A percentile compares a stretch with the other conserved stretches of the same genome.
phyloP scores from a whole-genome alignment of 2,329 filamentous ascomycete genomes.

The Ophiostoma sp. region DNA sequence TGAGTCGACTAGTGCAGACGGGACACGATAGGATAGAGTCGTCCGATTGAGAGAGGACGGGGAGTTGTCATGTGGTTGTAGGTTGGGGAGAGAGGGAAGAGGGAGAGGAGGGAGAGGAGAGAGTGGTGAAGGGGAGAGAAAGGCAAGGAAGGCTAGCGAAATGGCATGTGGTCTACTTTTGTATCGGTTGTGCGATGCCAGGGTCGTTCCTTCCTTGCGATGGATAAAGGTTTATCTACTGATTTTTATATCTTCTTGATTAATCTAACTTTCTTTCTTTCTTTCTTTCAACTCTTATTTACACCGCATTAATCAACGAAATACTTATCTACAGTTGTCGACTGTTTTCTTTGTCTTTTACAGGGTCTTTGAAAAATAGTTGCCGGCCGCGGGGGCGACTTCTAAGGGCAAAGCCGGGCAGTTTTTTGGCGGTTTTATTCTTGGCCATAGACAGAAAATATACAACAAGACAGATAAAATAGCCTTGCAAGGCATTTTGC shows the following conservation, averaged over 20 bases:
- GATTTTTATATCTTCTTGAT: background rate
- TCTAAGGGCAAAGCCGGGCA: conserved; percentile 9
- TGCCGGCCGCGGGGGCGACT: conserved; percentile 4
- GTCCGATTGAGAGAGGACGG: background rate
- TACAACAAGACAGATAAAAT: too few relatives aligned
- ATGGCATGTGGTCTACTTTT: conserved; percentile 10
- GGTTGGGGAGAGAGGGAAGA: background rate
- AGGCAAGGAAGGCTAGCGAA: background rate
- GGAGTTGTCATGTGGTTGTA: background rate
- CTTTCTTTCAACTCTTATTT: background rate
- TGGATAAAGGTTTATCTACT: background rate
- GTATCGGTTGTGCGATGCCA: background rate
- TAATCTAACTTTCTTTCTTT: too few relatives aligned
- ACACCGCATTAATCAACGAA: background rate
- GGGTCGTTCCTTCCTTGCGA: background rate
- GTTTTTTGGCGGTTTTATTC: background rate
- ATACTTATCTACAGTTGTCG: background rate
- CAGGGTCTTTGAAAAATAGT: background rate
- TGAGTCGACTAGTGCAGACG: too few relatives aligned
- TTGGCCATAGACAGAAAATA: background rate
- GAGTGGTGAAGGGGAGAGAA: background rate
- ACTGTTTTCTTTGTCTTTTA: conserved; percentile 5
- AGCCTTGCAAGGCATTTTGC: background rate
- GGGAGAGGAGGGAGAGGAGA: background rate
- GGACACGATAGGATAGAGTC: background rate